These are phyloP conservation scores for Picea sitchensis DNA, from an alignment of 75 land plant genomes.

Conservation along the genomic window DNA sequence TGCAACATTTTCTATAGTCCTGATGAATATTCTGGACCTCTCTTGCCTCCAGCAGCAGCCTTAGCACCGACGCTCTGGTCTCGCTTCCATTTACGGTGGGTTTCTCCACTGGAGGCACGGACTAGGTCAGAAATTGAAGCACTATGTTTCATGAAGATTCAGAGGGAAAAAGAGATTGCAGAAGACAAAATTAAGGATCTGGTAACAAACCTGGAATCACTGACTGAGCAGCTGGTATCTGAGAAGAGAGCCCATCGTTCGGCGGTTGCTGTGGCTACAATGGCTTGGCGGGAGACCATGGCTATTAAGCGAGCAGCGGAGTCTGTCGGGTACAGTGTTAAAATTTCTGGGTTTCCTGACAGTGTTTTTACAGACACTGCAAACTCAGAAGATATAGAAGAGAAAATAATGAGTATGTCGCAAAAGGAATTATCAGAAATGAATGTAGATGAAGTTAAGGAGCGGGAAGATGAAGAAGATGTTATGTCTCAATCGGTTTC, in stretches of 20 bases:
- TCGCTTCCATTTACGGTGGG: slow-evolving; percentile 88
- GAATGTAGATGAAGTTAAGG: slow-evolving; percentile 8
- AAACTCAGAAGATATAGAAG: slow-evolving; percentile 22
- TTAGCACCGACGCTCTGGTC: slow-evolving; percentile 94
- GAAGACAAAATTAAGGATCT: slow-evolving; percentile 56
- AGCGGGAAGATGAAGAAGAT: slow-evolving; percentile 36
- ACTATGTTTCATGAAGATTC: slow-evolving; percentile 26
- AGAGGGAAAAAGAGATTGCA: slow-evolving; percentile 81
- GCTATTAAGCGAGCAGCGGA: slow-evolving; percentile 79
- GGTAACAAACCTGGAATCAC: slow-evolving; percentile 31
- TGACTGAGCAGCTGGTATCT: slow-evolving; percentile 46
- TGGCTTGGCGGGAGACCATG: slow-evolving; percentile 50
- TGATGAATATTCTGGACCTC: slow-evolving; percentile 38
- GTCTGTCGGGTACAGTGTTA: slow-evolving; percentile 78
- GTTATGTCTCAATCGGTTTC: slow-evolving; percentile 67
- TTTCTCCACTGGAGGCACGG: slow-evolving; percentile 70
- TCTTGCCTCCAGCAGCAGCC: slow-evolving; percentile 95
- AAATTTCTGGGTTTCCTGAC: slow-evolving; percentile 42
- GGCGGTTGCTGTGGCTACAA: slow-evolving; percentile 43
- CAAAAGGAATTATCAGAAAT: slow-evolving; percentile 16
- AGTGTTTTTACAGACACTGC: slow-evolving; percentile 29
- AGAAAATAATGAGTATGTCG: slow-evolving; percentile 18
- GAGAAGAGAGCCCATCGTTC: slow-evolving; percentile 47
- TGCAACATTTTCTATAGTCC: slow-evolving; percentile 77
- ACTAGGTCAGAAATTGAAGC: slow-evolving; percentile 66